phyloP scores from a whole-genome alignment of 2,329 filamentous ascomycete genomes.

The Parafenestella ontariensis region DNA sequence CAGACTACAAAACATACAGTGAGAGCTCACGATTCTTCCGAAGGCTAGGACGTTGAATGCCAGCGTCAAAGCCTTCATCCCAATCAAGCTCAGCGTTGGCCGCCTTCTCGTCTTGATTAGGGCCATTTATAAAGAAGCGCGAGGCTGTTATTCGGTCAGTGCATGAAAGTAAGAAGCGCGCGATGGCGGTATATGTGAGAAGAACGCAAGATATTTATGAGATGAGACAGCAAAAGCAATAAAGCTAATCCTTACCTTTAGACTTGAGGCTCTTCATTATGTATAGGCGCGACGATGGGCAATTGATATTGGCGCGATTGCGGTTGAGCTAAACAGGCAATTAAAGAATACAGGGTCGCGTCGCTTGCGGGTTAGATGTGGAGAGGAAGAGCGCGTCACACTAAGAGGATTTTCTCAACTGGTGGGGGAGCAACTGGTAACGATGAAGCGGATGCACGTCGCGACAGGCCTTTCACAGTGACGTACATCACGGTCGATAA shows the following conservation, averaged over 20 bases:
- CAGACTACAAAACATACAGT: neutral
- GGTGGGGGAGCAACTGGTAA: neutral
- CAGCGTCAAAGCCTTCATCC: conserved; percentile 19
- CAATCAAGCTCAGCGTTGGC: conserved; percentile 6
- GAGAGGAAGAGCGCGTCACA: neutral
- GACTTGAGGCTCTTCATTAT: conserved; percentile 28
- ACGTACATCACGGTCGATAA: neutral
- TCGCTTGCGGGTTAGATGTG: neutral
- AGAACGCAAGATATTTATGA: neutral
- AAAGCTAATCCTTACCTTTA: conserved; percentile 19
- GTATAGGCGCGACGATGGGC: neutral
- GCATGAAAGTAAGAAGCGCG: neutral
- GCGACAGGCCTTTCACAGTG: neutral
- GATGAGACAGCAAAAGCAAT: neutral
- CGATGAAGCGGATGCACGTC: neutral
- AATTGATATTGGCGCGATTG: neutral
- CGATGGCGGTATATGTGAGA: neutral
- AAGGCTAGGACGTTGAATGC: conserved; percentile 13
- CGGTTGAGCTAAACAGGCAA: neutral
- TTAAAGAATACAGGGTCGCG: neutral
- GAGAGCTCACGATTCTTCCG: conserved; percentile 24
- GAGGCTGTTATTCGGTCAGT: conserved; percentile 18
- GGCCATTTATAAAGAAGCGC: conserved; percentile 27
- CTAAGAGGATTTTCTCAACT: neutral
- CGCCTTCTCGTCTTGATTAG: conserved; percentile 23